These are phyloP conservation scores for Arthrobotrys sphaeroides DNA, from an alignment of 2,329 filamentous ascomycete species.

Conservation along the genomic window DNA sequence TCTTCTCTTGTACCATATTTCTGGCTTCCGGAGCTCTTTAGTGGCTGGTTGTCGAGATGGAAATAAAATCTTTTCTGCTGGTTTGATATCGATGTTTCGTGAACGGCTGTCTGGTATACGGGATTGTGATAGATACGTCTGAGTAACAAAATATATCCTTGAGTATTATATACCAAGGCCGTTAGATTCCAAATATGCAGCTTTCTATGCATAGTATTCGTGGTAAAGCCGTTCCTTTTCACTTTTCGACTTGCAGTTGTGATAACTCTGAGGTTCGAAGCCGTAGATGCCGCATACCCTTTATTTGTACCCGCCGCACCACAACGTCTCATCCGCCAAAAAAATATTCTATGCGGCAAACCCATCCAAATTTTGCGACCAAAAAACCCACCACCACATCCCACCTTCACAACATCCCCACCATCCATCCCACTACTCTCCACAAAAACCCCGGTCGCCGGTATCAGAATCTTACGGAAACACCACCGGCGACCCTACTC, in stretches of 20 bases:
- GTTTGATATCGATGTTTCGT: too few relatives aligned
- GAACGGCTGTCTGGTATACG: too few relatives aligned
- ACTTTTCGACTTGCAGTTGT: not conserved
- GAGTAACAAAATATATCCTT: too few relatives aligned
- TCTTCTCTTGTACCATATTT: constrained; percentile 20
- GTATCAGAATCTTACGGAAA: not conserved
- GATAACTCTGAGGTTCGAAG: not conserved
- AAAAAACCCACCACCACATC: not conserved
- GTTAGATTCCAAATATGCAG: not conserved
- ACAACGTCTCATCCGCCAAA: not conserved
- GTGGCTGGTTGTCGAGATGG: not conserved
- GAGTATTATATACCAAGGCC: too few relatives aligned
- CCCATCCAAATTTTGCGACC: constrained; percentile 12
- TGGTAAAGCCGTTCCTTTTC: not conserved
- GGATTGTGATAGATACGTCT: too few relatives aligned
- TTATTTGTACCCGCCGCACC: not conserved
- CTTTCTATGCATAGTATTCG: not conserved
- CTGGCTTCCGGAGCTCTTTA: not conserved
- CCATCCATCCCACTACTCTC: not conserved
- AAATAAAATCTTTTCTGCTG: constrained; percentile 5
- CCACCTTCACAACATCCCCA: not conserved
- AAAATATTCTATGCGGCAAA: constrained; percentile 33
- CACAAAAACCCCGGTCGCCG: not conserved
- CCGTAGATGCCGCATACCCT: not conserved
- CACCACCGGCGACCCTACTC: not conserved